phyloP scores from a whole-genome alignment of 768 basidiomycete genomes.

The Pisolithus microcarpus region DNA sequence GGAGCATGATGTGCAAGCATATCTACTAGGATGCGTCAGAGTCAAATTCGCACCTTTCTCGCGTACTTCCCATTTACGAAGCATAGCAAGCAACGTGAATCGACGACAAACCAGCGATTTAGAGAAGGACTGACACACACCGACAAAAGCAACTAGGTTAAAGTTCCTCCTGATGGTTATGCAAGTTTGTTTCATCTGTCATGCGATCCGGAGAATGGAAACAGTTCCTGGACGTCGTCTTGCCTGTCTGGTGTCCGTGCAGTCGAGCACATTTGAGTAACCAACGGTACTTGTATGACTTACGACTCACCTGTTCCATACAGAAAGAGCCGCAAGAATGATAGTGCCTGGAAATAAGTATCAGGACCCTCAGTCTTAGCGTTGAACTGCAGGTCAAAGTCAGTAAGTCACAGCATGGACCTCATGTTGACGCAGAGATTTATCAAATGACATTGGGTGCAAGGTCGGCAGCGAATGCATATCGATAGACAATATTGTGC shows the following conservation, averaged over 20 bases:
- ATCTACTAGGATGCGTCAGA: constrained; percentile 81
- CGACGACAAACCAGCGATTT: not conserved
- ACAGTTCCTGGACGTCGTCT: constrained; percentile 59
- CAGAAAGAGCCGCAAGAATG: constrained; percentile 90
- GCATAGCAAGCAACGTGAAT: not conserved
- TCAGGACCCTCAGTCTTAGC: constrained; percentile 50
- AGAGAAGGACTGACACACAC: constrained; percentile 64
- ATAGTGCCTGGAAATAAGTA: constrained; percentile 81
- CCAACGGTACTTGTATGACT: not conserved
- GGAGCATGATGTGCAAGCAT: constrained; percentile 83
- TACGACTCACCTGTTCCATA: constrained; percentile 38
- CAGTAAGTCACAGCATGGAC: too few species aligned
- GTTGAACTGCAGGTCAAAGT: constrained; percentile 31
- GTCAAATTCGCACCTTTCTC: constrained; percentile 45
- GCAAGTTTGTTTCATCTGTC: constrained; percentile 57
- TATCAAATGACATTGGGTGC: too few species aligned
- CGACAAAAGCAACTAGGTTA: constrained; percentile 77
- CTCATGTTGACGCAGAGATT: too few species aligned
- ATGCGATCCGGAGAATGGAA: constrained; percentile 74
- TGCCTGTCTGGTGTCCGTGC: constrained; percentile 43
- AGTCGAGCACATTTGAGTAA: not conserved
- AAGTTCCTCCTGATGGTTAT: constrained; percentile 71
- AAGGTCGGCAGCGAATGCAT: constrained; percentile 68
- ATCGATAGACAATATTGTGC: constrained; percentile 58
- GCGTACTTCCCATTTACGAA: constrained; percentile 36